phyloP scores from a whole-genome alignment of 139 green algal species.

The Picochlorum sp. region DNA sequence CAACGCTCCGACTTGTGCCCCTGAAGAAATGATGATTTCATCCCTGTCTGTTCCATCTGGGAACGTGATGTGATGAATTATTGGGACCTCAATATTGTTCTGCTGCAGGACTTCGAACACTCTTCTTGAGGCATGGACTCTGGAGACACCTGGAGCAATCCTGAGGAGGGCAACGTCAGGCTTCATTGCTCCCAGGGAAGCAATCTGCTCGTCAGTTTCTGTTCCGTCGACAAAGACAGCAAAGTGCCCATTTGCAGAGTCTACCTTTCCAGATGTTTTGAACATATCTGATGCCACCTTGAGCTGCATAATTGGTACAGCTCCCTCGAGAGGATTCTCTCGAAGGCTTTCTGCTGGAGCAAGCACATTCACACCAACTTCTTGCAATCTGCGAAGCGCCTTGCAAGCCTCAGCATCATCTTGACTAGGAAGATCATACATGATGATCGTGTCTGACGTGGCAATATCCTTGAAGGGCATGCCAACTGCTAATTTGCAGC shows the following conservation, averaged over 20 bases:
- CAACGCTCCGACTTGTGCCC: conserved; percentile 72
- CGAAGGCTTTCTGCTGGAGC: conserved; percentile 55
- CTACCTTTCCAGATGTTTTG: conserved; percentile 34
- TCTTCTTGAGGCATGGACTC: conserved; percentile 75
- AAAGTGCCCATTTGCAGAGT: conserved; percentile 60
- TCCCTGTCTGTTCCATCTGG: conserved; percentile 43
- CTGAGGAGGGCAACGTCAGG: conserved; percentile 67
- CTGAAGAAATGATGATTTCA: conserved; percentile 69
- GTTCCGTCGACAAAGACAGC: conserved; percentile 76
- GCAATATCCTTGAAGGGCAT: conserved; percentile 99
- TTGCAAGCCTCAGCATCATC: conserved; percentile 46
- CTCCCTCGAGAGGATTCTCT: conserved; percentile 60
- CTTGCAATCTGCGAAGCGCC: conserved; percentile 78
- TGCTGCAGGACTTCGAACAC: conserved; percentile 77
- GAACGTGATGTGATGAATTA: conserved; percentile 85
- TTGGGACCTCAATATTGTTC: conserved; percentile 50
- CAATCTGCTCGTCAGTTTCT: conserved; percentile 71
- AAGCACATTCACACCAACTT: conserved; percentile 77
- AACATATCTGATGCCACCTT: conserved; percentile 30
- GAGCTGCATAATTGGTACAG: conserved; percentile 76
- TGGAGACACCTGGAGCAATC: conserved; percentile 41
- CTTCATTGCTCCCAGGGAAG: conserved; percentile 22
- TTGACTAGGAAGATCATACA: conserved; percentile 53
- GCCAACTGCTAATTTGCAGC: conserved; percentile 89
- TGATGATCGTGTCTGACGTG: conserved; percentile 81